Percentiles rank a stretch among this genome's conserved stretches.
phyloP scores from a whole-genome alignment of 2,329 filamentous ascomycete species.

The Aureobasidium musti region DNA sequence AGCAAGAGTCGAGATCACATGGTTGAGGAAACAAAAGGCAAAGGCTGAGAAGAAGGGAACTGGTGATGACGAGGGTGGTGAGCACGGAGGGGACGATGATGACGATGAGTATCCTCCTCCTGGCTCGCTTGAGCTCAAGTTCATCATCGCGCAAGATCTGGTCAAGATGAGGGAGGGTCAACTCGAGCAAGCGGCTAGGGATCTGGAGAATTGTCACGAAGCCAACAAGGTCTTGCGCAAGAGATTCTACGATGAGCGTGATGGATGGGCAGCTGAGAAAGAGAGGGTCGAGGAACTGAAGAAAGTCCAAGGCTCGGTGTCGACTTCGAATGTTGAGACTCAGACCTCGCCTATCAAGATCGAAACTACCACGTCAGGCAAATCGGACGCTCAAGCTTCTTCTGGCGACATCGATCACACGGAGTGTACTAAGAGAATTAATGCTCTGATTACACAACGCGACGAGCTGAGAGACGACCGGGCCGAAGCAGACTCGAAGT shows the following conservation, averaged over 20 bases:
- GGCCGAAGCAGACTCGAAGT: neutral
- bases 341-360: neutral
- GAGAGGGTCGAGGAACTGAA: neutral
- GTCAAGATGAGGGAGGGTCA: neutral
- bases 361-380: no score
- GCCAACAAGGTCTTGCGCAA: neutral
- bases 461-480: neutral
- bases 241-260: neutral
- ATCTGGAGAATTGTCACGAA: neutral
- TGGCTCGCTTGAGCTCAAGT: neutral
- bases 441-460: neutral
- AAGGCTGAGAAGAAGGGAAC: neutral
- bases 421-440: neutral
- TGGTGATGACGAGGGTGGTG: neutral
- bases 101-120: neutral
- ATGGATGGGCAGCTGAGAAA: conserved; percentile 1
- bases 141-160: neutral
- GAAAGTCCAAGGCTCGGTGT: neutral
- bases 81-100: neutral
- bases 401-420: conserved; percentile 2
- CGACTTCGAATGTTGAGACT: neutral
- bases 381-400: neutral
- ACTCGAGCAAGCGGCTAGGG: neutral
- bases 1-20: neutral
- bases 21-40: neutral